These are phyloP conservation scores for Aspergillus heteromorphus DNA, from an alignment of 495 filamentous ascomycete species.

Conservation along the genomic window DNA sequence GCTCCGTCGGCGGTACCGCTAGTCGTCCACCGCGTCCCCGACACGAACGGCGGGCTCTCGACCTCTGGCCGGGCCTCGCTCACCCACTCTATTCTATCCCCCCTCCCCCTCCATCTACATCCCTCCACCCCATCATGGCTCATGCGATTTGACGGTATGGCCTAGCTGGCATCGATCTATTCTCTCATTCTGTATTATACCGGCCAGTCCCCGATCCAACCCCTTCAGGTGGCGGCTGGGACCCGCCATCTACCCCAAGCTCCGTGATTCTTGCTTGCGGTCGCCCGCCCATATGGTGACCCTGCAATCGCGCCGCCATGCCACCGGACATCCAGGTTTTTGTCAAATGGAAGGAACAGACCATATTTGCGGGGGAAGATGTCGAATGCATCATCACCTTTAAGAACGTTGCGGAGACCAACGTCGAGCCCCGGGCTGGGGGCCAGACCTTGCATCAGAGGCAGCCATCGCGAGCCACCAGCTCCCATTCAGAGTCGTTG, in stretches of 20 bases:
- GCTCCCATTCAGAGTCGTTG: slow-evolving; percentile 36
- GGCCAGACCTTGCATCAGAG: slow-evolving; percentile 37
- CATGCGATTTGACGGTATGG: slow-evolving; percentile 25
- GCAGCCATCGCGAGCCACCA: slow-evolving; percentile 41
- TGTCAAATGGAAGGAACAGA: slow-evolving; percentile 84
- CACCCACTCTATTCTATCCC: not conserved
- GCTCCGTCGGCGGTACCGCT: not conserved
- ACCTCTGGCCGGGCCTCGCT: not conserved
- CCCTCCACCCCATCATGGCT: slow-evolving; percentile 18
- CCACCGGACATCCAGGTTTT: slow-evolving; percentile 81
- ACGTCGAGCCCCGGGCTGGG: slow-evolving; percentile 27
- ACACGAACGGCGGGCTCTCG: not conserved
- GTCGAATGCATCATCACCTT: slow-evolving; percentile 94
- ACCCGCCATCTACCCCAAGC: slow-evolving; percentile 17
- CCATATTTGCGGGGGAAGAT: slow-evolving; percentile 91
- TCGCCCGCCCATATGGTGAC: slow-evolving; percentile 34
- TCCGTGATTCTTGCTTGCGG: slow-evolving; percentile 15
- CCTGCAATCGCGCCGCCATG: slow-evolving; percentile 35
- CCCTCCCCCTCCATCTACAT: slow-evolving; percentile 1
- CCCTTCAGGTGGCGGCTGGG: slow-evolving; percentile 21
- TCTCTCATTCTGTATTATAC: not conserved
- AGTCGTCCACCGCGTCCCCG: not conserved
- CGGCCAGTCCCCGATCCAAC: not conserved
- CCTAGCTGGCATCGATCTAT: slow-evolving; percentile 15
- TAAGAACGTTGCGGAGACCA: slow-evolving; percentile 67